Evolutionary conservation across 371 early-diverging fungal genomes (phyloP).

Genomic region (Circinella minor): DNA sequence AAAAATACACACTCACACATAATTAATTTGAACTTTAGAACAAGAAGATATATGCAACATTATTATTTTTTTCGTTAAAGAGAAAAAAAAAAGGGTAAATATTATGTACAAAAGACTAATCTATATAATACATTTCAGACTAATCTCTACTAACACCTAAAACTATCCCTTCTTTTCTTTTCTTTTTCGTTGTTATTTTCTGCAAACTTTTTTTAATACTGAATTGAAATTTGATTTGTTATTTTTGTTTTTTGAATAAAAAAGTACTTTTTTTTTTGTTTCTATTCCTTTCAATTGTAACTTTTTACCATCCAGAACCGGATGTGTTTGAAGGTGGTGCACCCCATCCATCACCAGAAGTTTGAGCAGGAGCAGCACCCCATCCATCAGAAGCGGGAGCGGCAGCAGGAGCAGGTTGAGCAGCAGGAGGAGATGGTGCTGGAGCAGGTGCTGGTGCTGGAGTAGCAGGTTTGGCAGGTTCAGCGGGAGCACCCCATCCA

Average conservation of each 20-base stretch:
- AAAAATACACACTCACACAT: no score
- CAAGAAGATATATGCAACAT: neutral
- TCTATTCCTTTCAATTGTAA: neutral
- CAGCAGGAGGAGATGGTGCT: no score
- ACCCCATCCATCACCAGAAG: slow-evolving; percentile 42
- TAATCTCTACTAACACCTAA: neutral
- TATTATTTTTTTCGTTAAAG: neutral
- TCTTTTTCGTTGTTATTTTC: neutral
- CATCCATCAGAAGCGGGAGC: slow-evolving; percentile 30
- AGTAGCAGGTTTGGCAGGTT: no score
- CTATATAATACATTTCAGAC: neutral
- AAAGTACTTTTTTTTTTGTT: no score
- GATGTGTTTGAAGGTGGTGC: slow-evolving; percentile 28
- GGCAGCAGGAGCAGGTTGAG: slow-evolving; percentile 6
- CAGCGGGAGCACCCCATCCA: no score
- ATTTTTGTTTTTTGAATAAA: no score
- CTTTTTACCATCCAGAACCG: slow-evolving; percentile 33
- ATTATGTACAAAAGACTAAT: slow-evolving; percentile 1
- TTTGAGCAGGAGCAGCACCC: slow-evolving; percentile 29
- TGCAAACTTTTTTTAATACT: no score
- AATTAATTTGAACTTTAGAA: no score
- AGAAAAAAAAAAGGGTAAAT: neutral
- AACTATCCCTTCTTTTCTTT: neutral
- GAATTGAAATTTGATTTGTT: no score
- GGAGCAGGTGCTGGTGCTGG: no score